phyloP scores from a whole-genome alignment of 1,139 yeast species.

The Geotrichum siamense region DNA sequence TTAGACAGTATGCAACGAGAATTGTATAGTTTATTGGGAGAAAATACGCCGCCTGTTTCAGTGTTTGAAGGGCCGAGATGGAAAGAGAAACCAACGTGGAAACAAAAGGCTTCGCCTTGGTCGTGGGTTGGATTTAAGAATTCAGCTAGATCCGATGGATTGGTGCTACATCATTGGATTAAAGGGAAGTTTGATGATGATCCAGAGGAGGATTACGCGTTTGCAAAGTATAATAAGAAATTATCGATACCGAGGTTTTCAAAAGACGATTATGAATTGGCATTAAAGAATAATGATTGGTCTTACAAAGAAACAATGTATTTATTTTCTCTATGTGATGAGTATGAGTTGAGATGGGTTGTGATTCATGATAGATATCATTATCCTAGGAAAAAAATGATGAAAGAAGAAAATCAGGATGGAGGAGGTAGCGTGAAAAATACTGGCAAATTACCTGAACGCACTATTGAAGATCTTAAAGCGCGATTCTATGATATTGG shows the following conservation, averaged over 20 bases:
- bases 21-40: constrained; percentile 78
- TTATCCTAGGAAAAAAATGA: constrained; percentile 26
- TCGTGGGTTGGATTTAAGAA: constrained; percentile 55
- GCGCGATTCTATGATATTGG: constrained; percentile 67
- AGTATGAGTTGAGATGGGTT: constrained; percentile 82
- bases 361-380: constrained; percentile 71
- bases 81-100: constrained; percentile 58
- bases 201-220: constrained; percentile 45
- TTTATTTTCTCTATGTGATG: constrained; percentile 62
- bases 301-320: constrained; percentile 68
- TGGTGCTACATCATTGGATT: constrained; percentile 75
- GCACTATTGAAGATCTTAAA: constrained; percentile 70
- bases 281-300: constrained; percentile 46
- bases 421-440: constrained; percentile 4
- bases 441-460: constrained; percentile 2
- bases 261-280: constrained; percentile 53
- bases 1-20: constrained; percentile 83
- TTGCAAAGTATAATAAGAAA: constrained; percentile 66
- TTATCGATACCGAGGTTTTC: constrained; percentile 65
- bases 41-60: constrained; percentile 81
- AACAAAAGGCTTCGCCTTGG: constrained; percentile 77
- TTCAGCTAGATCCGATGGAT: constrained; percentile 43
- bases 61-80: constrained; percentile 42
- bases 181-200: constrained; percentile 57
- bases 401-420: constrained; percentile 4